Base-by-base conservation (phyloP, 306 rosid species). In the Boehmeria nivea region DNA sequence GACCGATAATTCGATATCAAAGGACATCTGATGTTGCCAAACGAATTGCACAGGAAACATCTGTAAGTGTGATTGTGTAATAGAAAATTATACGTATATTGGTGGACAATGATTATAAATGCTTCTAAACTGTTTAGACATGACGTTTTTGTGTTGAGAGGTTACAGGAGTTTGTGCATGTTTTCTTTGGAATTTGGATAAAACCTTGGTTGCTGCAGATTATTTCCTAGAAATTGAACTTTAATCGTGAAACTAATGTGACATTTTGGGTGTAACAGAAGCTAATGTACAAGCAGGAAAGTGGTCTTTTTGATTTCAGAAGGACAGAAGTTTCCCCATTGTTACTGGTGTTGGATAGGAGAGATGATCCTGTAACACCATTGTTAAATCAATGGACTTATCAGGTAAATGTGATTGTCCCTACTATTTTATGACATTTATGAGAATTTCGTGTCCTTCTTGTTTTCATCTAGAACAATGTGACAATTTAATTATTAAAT, bases 321-420 rank as follows among this genome's bases (percentile, higher is more conserved):
- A 83, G 93, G 74, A 81, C 63, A 43, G 99, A 91, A 66, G 70
- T 84, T 65, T 80, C 96, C 69, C 99, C 99, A 0, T 68, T 91
- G 67, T 81, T 91, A 64, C 78, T 91, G 79, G 93, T 87, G 55
- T 78, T 91, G 71, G 99, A 91, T 79, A 75, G 99, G 82, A 87
- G 95, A 68, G 99, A 91, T 67, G 99, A 87, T 72, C 99, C 99
- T 16, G 85, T 87, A 57, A 83, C 96, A 56, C 89, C 95, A 0
- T 71, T 91, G 76, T 78, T 91, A 63, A 84, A 87, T 67, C 96
- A 87, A 39, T 91, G 99, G 99, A 91, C 99, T 34, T 91, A 91
- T 75, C 96, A 91, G 96, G 99, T 87, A 72, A 43, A 34, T 61
- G 43, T 55, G 44, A 14, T 34, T 50, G 19, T 59, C 47, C 55